These are phyloP conservation scores for Fusarium tjaetaba DNA, from an alignment of 2,329 filamentous ascomycete genomes.

Conservation along the genomic window DNA sequence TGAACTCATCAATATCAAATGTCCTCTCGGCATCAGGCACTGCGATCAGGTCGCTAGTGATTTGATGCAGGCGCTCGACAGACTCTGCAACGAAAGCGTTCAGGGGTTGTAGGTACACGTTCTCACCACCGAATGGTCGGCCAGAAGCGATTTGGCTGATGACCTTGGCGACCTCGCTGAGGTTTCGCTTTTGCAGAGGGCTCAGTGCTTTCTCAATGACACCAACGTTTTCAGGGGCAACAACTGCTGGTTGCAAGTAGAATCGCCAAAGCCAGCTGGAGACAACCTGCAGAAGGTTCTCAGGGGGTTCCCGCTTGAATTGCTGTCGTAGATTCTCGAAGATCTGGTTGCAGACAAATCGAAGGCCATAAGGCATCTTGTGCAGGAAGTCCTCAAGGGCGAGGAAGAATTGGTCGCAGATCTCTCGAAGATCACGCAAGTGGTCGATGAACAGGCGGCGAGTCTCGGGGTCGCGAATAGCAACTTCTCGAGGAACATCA, in stretches of 20 bases:
- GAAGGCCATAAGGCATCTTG: conserved; percentile 91
- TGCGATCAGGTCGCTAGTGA: conserved; percentile 80
- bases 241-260: conserved; percentile 89
- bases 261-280: conserved; percentile 94
- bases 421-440: conserved; percentile 90
- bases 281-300: conserved; percentile 82
- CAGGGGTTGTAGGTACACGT: conserved; percentile 93
- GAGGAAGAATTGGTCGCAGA: conserved; percentile 89
- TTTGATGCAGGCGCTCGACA: conserved; percentile 79
- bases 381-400: conserved; percentile 84
- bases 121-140: conserved; percentile 89
- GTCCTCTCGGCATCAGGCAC: conserved; percentile 88
- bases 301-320: conserved; percentile 82
- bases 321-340: conserved; percentile 80
- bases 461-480: conserved; percentile 96
- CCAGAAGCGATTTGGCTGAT: conserved; percentile 89
- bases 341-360: conserved; percentile 87
- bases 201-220: conserved; percentile 90
- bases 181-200: conserved; percentile 91
- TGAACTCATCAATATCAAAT: conserved; percentile 99
- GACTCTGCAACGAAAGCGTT: conserved; percentile 92
- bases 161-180: conserved; percentile 91
- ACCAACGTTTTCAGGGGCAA: conserved; percentile 91
- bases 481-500: conserved; percentile 88
- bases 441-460: conserved; percentile 93